Base-by-base conservation (phyloP, 2,329 filamentous ascomycete genomes). In the Trichocomaceae sp. region DNA sequence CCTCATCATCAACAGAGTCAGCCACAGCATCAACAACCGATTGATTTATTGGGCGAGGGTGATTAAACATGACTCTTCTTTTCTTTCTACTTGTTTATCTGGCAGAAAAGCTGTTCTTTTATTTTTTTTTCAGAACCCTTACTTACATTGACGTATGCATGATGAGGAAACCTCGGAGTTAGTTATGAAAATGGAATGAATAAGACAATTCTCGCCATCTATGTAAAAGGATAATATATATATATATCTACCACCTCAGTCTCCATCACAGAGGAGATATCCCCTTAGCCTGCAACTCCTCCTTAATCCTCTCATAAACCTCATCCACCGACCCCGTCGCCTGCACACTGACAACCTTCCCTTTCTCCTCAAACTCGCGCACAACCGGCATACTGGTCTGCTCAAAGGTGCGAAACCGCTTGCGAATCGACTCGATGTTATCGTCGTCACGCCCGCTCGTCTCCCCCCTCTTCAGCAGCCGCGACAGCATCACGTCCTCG, bases 331-430 rank as follows among this genome's bases (percentile, higher is more conserved):
- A 65, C 44, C 82, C 80, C 23, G 84, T 86, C 29, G 91, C 89
- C 63, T 85, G 79, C 45, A 97, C 80, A 75, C 85, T 88, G 69
- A 95, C 82, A 15, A 97, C 90, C 68, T 85, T 85, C 64, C 82
- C 84, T 74, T 91, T 78, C 64, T 79, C 78, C 66, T 86, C 84
- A 71, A 87, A 97, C 69, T 89, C 83, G 63, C 95, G 81, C 53
- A 99, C 90, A 47, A 97, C 93, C 23, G 93, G 93, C 92, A 97
- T 96, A 75, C 90, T 96, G 2, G 90, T 96, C 74, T 97, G 90
- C 64, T 95, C 78, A 69, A 97, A 99, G 3, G 87, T 91, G 68
- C 84, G 85, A 80, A 99, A 99, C 55, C 93, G 83, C 85, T 99
- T 99, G 77, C 88, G 86, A 72, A 97, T 99, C 66, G 85, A 90